Evolutionary conservation across 2,329 filamentous ascomycete species (phyloP), one percentile per base, ranked within the genome.

Genomic region (Coniochaeta hoffmannii): DNA sequence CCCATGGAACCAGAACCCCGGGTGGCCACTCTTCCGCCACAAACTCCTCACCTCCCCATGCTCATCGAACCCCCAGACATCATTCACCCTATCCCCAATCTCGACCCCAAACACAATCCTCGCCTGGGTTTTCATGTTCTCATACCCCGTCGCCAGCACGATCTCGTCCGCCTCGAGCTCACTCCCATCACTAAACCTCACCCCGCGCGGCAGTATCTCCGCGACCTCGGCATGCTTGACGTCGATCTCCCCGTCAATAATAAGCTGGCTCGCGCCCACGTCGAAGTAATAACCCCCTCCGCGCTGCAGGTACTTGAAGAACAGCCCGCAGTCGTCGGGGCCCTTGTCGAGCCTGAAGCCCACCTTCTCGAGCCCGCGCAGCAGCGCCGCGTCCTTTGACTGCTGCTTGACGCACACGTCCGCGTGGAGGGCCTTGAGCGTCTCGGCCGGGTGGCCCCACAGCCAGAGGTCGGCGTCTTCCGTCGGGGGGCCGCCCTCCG

Each of bases 271-370:
- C 0, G 78, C 81, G 0, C 86, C 86, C 1, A 87, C 83, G 58
- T 89, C 83, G 58, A 88, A 85, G 68, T 88, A 88, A 64, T 88
- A 88, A 0, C 86, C 85, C 0, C 86, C 86, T 1, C 84, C 84
- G 2, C 81, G 77, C 60, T 85, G 81, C 59, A 85, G 75, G 63
- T 87, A 88, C 66, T 87, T 86, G 53, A 79, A 68, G 56, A 82
- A 75, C 3, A 87, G 71, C 0, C 85, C 85, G 0, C 76, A 71
- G 1, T 73, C 77, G 54, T 84, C 76, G 0, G 81, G 77, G 0
- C 85, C 85, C 1, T 65, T 68, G 60, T 88, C 83, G 1, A 83
- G 67, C 54, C 76, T 76, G 73, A 88, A 88, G 0, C 86, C 86
- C 0, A 74, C 83, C 35, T 73, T 76, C 6, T 70, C 68, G 1